phyloP scores from a whole-genome alignment of 2,329 filamentous ascomycete genomes.

The Colletotrichum abscissum region DNA sequence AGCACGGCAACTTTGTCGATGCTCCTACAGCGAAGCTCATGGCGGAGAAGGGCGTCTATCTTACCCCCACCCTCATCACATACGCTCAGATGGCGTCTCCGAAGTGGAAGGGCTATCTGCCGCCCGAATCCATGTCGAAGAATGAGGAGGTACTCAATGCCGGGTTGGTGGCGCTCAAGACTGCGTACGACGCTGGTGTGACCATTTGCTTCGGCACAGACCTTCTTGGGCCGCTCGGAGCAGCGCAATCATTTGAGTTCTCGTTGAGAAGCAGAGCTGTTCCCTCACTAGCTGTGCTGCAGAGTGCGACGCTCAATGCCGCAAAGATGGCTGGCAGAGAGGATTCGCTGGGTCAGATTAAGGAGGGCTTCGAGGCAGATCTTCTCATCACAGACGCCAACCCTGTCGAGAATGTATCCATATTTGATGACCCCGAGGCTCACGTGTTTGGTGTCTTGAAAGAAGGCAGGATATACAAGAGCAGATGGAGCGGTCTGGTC shows the following conservation, averaged over 20 bases:
- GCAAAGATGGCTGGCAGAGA: constrained; percentile 60
- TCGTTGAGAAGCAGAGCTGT: constrained; percentile 41
- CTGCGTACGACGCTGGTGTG: constrained; percentile 63
- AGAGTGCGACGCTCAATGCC: constrained; percentile 56
- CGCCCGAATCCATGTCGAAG: constrained; percentile 57
- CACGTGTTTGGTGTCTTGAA: constrained; percentile 64
- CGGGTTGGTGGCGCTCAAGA: constrained; percentile 58
- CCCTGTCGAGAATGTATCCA: constrained; percentile 63
- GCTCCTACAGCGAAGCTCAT: constrained; percentile 59
- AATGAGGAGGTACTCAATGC: constrained; percentile 60
- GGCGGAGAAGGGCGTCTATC: constrained; percentile 58
- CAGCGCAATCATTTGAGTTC: constrained; percentile 48
- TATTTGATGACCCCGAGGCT: constrained; percentile 58
- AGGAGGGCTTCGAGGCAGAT: constrained; percentile 63
- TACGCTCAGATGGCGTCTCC: constrained; percentile 61
- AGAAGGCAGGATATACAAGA: constrained; percentile 57
- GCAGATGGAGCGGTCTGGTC: constrained; percentile 37
- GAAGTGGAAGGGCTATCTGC: constrained; percentile 56
- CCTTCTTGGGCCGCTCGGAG: constrained; percentile 45
- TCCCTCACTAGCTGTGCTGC: constrained; percentile 40
- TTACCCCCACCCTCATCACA: constrained; percentile 66
- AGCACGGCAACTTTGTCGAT: constrained; percentile 57
- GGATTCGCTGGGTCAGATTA: constrained; percentile 60
- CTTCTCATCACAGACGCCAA: constrained; percentile 63
- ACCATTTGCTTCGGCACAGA: constrained; percentile 66